Evolutionary conservation across 441 rosid species (phyloP).

Genomic region (Syzygium malaccense): DNA sequence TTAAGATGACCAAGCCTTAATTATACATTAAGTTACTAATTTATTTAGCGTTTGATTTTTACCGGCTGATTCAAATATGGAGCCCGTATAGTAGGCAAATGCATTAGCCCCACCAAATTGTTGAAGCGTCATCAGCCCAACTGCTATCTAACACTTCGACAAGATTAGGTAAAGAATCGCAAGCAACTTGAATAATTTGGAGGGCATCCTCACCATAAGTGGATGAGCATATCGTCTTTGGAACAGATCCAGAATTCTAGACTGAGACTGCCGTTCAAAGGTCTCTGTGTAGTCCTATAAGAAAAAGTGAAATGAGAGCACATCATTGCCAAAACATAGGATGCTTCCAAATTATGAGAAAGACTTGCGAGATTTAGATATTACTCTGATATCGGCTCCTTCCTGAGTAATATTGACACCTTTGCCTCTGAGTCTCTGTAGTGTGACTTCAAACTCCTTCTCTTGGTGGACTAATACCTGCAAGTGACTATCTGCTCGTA

Average conservation of each 20-base stretch:
- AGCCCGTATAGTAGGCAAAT: slow-evolving; percentile 32
- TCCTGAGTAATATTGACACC: slow-evolving; percentile 39
- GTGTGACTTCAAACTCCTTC: slow-evolving; percentile 39
- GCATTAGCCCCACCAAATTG: slow-evolving; percentile 41
- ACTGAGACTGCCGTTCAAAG: slow-evolving; percentile 6
- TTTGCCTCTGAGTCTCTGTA: slow-evolving; percentile 45
- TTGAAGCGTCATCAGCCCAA: slow-evolving; percentile 46
- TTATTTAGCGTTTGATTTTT: not conserved
- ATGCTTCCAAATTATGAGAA: slow-evolving; percentile 19
- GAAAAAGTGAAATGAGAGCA: not conserved
- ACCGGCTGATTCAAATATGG: slow-evolving; percentile 44
- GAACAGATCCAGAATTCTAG: slow-evolving; percentile 26
- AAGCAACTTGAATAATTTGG: not conserved
- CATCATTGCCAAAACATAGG: slow-evolving; percentile 20
- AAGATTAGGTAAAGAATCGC: not conserved
- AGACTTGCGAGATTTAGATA: not conserved
- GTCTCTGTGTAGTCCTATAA: slow-evolving; percentile 19
- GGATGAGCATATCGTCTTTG: slow-evolving; percentile 39
- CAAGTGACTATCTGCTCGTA: not conserved
- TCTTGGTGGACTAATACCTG: slow-evolving; percentile 42
- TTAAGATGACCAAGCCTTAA: not conserved
- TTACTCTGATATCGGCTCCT: slow-evolving; percentile 44
- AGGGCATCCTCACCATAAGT: slow-evolving; percentile 34
- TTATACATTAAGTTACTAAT: not conserved
- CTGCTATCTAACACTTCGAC: slow-evolving; percentile 35